phyloP scores from a whole-genome alignment of 2,329 filamentous ascomycete genomes.

The Stagonosporopsis tanaceti region DNA sequence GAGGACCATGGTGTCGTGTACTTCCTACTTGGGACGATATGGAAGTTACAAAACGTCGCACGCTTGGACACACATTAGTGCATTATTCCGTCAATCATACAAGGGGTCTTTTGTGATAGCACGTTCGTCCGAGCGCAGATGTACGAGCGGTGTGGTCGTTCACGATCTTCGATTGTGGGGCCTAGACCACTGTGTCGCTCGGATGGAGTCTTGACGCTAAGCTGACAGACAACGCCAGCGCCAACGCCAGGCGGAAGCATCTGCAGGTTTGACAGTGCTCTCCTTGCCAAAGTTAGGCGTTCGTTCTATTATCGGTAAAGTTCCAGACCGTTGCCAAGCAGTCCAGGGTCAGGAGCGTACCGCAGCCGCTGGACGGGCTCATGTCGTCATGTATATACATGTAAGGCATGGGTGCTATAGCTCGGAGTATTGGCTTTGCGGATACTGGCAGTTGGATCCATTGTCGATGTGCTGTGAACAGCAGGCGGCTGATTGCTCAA shows the following conservation, averaged over 20 bases:
- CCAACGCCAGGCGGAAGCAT: constrained; percentile 13
- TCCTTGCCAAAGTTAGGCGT: constrained; percentile 4
- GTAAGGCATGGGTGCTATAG: not conserved
- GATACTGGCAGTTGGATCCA: not conserved
- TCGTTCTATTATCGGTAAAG: constrained; percentile 13
- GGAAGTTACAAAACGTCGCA: constrained; percentile 4
- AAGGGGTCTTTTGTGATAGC: not conserved
- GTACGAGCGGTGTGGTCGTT: constrained; percentile 5
- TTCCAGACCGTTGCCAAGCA: constrained; percentile 41
- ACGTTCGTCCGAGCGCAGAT: constrained; percentile 3
- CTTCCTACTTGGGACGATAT: constrained; percentile 9
- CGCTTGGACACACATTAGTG: constrained; percentile 1
- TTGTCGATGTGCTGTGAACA: too few species aligned
- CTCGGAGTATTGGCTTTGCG: not conserved
- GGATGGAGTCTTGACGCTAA: constrained; percentile 12
- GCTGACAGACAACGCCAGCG: constrained; percentile 13
- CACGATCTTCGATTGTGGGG: constrained; percentile 15
- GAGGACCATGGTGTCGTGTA: constrained; percentile 15
- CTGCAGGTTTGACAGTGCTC: not conserved
- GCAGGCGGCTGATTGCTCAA: not conserved
- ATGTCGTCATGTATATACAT: constrained; percentile 29
- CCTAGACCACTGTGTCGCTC: constrained; percentile 16
- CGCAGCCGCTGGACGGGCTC: constrained; percentile 5
- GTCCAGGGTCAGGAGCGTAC: constrained; percentile 21
- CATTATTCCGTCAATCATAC: constrained; percentile 3